Conservation (phyloP, 257 asterid species). For the Primulina tabacum region DNA sequence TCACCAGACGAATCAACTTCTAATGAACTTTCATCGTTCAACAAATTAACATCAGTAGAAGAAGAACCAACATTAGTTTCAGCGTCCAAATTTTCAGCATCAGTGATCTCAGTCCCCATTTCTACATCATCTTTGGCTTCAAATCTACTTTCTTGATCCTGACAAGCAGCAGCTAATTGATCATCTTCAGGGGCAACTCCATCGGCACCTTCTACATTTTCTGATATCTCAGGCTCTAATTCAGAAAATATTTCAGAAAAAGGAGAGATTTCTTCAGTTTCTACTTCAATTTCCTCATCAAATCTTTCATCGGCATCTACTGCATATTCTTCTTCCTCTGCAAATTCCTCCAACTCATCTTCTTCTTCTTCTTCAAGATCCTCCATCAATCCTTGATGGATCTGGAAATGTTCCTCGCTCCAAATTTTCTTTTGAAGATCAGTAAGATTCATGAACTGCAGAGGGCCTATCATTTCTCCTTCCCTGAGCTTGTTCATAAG, state of each 20-base stretch:
- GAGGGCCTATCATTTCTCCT: slow-evolving; percentile 31
- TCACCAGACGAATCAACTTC: slow-evolving; percentile 15
- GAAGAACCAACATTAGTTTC: slow-evolving; percentile 16
- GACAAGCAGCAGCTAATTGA: slow-evolving; percentile 18
- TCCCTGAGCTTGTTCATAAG: slow-evolving; percentile 29
- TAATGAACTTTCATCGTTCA: slow-evolving; percentile 23
- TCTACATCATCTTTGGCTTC: slow-evolving; percentile 17
- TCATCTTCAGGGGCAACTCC: slow-evolving; percentile 24
- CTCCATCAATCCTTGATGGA: slow-evolving; percentile 15
- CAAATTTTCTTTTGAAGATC: slow-evolving; percentile 28
- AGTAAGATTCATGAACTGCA: slow-evolving; percentile 57
- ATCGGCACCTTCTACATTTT: slow-evolving; percentile 18
- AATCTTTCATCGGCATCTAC: slow-evolving; percentile 29
- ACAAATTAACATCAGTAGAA: slow-evolving; percentile 18
- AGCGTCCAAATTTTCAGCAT: background rate
- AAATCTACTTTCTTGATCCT: slow-evolving; percentile 21
- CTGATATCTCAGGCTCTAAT: slow-evolving; percentile 20
- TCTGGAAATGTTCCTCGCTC: slow-evolving; percentile 23
- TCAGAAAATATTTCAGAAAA: slow-evolving; percentile 19
- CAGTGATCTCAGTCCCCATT: slow-evolving; percentile 23
- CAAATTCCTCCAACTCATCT: slow-evolving; percentile 32
- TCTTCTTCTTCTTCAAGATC: slow-evolving; percentile 27
- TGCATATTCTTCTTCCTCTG: slow-evolving; percentile 32
- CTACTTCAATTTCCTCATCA: slow-evolving; percentile 27
- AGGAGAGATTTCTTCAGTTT: slow-evolving; percentile 20